Evolutionary conservation across 2,329 filamentous ascomycete species (phyloP).

Genomic region (Davidsoniella neocaledoniae): DNA sequence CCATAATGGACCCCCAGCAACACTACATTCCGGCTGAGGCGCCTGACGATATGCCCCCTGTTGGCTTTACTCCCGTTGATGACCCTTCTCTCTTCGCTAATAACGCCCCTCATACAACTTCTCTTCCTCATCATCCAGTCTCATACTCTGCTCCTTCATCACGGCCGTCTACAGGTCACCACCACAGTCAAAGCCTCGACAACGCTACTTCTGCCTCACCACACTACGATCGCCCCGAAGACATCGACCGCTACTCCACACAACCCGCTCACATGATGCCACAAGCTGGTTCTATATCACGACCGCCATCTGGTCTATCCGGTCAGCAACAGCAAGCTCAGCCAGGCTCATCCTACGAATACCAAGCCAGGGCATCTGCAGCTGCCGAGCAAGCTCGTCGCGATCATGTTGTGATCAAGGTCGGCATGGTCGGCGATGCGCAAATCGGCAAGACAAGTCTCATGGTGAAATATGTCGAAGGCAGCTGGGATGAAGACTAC

Average conservation of each 20-base stretch:
- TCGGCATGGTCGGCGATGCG: slow-evolving; percentile 97
- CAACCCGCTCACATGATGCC: slow-evolving; percentile 28
- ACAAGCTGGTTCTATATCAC: slow-evolving; percentile 22
- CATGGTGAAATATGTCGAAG: slow-evolving; percentile 99
- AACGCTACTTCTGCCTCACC: slow-evolving; percentile 21
- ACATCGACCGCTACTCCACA: slow-evolving; percentile 30
- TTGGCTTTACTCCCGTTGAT: slow-evolving; percentile 3
- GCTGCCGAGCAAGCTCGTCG: slow-evolving; percentile 28
- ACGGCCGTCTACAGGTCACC: slow-evolving; percentile 18
- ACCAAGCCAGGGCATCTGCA: slow-evolving; percentile 16
- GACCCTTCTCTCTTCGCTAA: slow-evolving; percentile 6
- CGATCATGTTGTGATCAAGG: slow-evolving; percentile 88
- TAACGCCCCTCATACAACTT: slow-evolving; percentile 19
- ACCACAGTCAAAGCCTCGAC: slow-evolving; percentile 34
- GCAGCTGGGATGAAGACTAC: slow-evolving; percentile 98
- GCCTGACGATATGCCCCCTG: slow-evolving; percentile 9
- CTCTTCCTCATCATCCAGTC: slow-evolving; percentile 16
- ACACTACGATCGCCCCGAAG: slow-evolving; percentile 16
- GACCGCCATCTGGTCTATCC: slow-evolving; percentile 38
- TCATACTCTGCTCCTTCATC: slow-evolving; percentile 13
- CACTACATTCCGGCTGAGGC: slow-evolving; percentile 7
- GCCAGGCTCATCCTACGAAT: slow-evolving; percentile 19
- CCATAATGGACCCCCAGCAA: slow-evolving; percentile 11
- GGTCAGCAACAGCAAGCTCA: slow-evolving; percentile 26
- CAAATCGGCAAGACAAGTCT: slow-evolving; percentile 98